A percentile compares a stretch with the other conserved stretches of the same genome.
phyloP scores from a whole-genome alignment of 2,329 filamentous ascomycete species.

The Zymoseptoria tritici region DNA sequence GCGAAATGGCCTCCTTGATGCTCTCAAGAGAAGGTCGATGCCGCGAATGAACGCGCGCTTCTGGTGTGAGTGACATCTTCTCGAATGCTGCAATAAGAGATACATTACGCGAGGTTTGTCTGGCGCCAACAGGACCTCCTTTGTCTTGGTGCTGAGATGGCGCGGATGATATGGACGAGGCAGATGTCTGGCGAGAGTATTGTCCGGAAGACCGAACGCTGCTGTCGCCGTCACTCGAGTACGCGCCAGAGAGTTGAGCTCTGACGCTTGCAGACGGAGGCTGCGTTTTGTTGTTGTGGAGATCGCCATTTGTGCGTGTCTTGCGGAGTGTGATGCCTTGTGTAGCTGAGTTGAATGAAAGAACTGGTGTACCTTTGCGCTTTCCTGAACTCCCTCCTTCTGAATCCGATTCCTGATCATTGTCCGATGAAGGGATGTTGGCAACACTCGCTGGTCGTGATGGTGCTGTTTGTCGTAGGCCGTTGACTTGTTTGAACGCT shows the following conservation, averaged over 20 bases:
- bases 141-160: slow-evolving; percentile 11
- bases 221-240: slow-evolving; percentile 14
- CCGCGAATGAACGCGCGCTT: slow-evolving; percentile 13
- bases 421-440: slow-evolving; percentile 6
- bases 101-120: slow-evolving; percentile 23
- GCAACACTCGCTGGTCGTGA: slow-evolving; percentile 6
- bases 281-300: slow-evolving; percentile 15
- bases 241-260: slow-evolving; percentile 25
- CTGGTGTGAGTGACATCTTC: slow-evolving; percentile 21
- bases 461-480: slow-evolving; percentile 13
- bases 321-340: slow-evolving; percentile 24
- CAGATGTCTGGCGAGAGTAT: slow-evolving; percentile 19
- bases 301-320: slow-evolving; percentile 26
- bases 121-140: slow-evolving; percentile 20
- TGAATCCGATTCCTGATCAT: slow-evolving; percentile 34
- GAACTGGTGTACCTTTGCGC: slow-evolving; percentile 40
- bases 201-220: slow-evolving; percentile 13
- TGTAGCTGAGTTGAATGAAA: slow-evolving; percentile 31
- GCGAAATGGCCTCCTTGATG: slow-evolving; percentile 27
- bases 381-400: slow-evolving; percentile 28
- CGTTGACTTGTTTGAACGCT: slow-evolving; percentile 39
- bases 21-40: slow-evolving; percentile 26
- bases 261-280: slow-evolving; percentile 15
- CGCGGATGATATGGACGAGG: slow-evolving; percentile 14
- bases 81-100: slow-evolving; percentile 26